Evolutionary conservation across 768 basidiomycete species (phyloP), one percentile per base, ranked within the genome.

Genomic region (Fistulinella prunicolor): DNA sequence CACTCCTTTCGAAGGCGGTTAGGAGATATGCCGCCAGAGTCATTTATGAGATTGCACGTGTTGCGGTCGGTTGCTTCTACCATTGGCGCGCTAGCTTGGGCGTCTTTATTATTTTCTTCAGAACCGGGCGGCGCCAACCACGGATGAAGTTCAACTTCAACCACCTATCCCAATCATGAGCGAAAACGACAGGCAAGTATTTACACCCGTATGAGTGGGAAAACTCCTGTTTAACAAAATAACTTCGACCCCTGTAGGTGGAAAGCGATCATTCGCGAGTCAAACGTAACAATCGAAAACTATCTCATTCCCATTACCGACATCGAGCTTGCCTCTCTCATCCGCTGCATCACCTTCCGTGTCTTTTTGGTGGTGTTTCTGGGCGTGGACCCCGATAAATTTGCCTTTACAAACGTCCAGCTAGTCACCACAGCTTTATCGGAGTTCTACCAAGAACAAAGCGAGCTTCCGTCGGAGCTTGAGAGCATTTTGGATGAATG

Each of bases 321-420:
- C 22, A 46, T 62, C 21, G 51, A 66, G 1, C 75, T 75, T 50
- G 69, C 72, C 44, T 48, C 50, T 0, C 74, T 77, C 54, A 53
- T 81, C 8, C 79, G 77, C 46, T 62, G 69, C 20, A 61, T 75
- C 32, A 72, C 74, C 17, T 66, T 82, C 21, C 69, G 70, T 16
- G 61, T 68, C 5, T 68, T 79, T 24, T 61, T 77, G 21, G 56
- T 69, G 13, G 74, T 70, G 2, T 65, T 84, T 3, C 59, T 82
- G 20, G 59, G 51, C 6, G 56, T 59, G n/a, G 59, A 71, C 23
- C 52, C 65, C 12, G 51, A 58, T 1, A 56, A 55, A 2, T 53
- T 44, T 36, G 37, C 10, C 7, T 39, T 63, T 16, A 47, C 54
- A 8, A 69, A 75, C 34, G 54, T 81, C 39, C 44, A 53, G 17